A percentile compares a stretch with the other conserved stretches of the same genome.
These are phyloP conservation scores for Suillus spraguei DNA, from an alignment of 768 basidiomycete genomes.

Conservation along the genomic window DNA sequence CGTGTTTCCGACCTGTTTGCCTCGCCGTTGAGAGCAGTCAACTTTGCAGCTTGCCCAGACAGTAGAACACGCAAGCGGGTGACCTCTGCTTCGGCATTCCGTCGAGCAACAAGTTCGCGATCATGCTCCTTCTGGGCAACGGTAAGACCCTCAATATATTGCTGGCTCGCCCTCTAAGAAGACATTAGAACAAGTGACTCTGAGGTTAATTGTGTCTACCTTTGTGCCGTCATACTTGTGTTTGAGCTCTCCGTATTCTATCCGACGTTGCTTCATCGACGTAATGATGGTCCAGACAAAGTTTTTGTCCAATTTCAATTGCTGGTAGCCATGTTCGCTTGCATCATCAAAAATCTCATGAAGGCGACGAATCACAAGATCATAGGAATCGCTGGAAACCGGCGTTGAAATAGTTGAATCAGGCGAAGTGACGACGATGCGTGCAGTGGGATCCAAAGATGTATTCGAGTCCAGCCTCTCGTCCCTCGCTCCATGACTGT, in stretches of 20 bases:
- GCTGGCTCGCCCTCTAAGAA: constrained; percentile 82
- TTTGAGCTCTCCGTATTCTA: constrained; percentile 66
- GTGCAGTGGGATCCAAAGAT: constrained; percentile 31
- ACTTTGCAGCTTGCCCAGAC: constrained; percentile 85
- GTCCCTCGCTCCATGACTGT: constrained; percentile 17
- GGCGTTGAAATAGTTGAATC: constrained; percentile 31
- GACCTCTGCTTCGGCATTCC: constrained; percentile 93
- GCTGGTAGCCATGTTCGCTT: constrained; percentile 56
- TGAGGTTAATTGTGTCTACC: constrained; percentile 48
- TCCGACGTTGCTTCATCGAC: constrained; percentile 64
- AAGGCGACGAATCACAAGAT: constrained; percentile 51
- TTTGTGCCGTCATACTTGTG: constrained; percentile 83
- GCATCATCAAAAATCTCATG: constrained; percentile 67
- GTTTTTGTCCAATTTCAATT: constrained; percentile 71
- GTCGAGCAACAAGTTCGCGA: constrained; percentile 81
- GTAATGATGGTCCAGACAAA: constrained; percentile 72
- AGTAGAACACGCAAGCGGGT: constrained; percentile 83
- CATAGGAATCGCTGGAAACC: constrained; percentile 39
- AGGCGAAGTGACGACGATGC: constrained; percentile 50
- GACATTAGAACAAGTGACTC: constrained; percentile 11
- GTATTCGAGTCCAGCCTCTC: constrained; percentile 30
- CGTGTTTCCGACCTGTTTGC: constrained; percentile 76
- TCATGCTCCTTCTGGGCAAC: constrained; percentile 96
- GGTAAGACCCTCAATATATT: constrained; percentile 87
- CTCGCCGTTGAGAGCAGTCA: constrained; percentile 86